Percentiles rank a stretch among this genome's conserved stretches.
Evolutionary conservation across 768 basidiomycete species (phyloP).

Genomic region (Agaricus sinodeliciosus): DNA sequence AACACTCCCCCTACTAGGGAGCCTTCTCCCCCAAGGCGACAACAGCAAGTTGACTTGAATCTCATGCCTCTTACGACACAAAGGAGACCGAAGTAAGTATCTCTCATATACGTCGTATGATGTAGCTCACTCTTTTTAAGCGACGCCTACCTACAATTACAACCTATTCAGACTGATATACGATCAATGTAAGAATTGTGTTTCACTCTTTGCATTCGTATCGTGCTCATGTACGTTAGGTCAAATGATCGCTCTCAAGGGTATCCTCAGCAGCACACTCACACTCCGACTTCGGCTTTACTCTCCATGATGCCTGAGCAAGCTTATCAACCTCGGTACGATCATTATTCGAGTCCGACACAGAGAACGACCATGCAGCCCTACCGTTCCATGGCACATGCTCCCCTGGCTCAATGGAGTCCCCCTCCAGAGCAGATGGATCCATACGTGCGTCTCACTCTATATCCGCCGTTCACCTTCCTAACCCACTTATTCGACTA

Average conservation of each 20-base stretch:
- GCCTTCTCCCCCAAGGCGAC: conserved; percentile 53
- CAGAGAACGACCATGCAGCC: conserved; percentile 24
- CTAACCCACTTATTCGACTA: neutral
- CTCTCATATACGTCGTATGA: conserved; percentile 7
- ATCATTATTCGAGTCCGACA: conserved; percentile 37
- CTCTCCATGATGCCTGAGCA: conserved; percentile 59
- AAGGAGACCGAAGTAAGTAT: conserved; percentile 32
- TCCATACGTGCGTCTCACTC: conserved; percentile 50
- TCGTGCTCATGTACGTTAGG: conserved; percentile 13
- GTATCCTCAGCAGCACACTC: conserved; percentile 38
- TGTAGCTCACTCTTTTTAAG: conserved; percentile 22
- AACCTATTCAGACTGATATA: conserved; percentile 37
- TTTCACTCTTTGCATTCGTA: conserved; percentile 2
- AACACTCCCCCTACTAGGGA: conserved; percentile 62
- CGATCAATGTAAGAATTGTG: conserved; percentile 38
- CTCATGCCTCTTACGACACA: conserved; percentile 31
- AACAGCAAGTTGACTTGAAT: conserved; percentile 32
- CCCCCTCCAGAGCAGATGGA: conserved; percentile 53
- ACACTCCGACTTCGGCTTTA: conserved; percentile 31
- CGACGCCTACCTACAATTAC: conserved; percentile 38
- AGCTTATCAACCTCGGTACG: conserved; percentile 46
- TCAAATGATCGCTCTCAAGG: conserved; percentile 34
- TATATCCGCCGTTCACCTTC: neutral
- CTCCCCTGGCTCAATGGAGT: conserved; percentile 47
- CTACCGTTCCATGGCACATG: conserved; percentile 47